Base-by-base conservation (phyloP, 129 eudicot species). In the Artemisia tridentata region DNA sequence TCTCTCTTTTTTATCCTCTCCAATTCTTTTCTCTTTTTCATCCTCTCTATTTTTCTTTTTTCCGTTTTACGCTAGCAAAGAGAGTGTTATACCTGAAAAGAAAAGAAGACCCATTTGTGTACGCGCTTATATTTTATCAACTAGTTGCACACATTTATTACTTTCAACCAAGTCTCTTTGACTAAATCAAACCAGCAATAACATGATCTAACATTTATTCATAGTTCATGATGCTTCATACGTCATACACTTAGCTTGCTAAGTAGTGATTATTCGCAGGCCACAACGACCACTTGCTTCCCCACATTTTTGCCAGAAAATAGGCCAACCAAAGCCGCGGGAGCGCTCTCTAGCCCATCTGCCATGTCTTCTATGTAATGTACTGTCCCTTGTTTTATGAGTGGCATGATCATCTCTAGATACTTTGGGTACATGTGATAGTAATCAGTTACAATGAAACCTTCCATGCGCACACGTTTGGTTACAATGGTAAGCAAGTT, bases 241-340 rank as follows among this genome's bases (percentile, higher is more conserved):
- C 41, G 5, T 34, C 41, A 34, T 34, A 4, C 41, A 34, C 41
- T 34, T 34, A 5, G 3, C 3, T 34, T 34, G 43, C 43, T 34
- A 7, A 6, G 43, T 51, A 17, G 3, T 11, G 56, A 20, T 56
- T 2, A 70, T 54, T 77, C 81, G 9, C 59, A 67, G 14, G 76
- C 81, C 60, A 77, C 76, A 8, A 63, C 72, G 67, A 74, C 84
- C 49, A 80, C 84, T 63, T 82, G 83, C 38, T 80, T 80, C 23
- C 84, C 84, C 3, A 80, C 72, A n/a, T 75, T 80, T 65, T 12
- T 67, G 47, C 84, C 84, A 6, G 76, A 74, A 65, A 70, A 80
- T 10, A 80, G 23, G 56, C 84, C 84, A 50, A 80, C 71, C 59
- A 80, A 57, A 70, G 84, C 84, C 2, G 71, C 55, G 4, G 80